Evolutionary conservation across 192 early-diverging fungal genomes (phyloP), one percentile per base, ranked within the genome.

Genomic region (Umbelopsis sp.): DNA sequence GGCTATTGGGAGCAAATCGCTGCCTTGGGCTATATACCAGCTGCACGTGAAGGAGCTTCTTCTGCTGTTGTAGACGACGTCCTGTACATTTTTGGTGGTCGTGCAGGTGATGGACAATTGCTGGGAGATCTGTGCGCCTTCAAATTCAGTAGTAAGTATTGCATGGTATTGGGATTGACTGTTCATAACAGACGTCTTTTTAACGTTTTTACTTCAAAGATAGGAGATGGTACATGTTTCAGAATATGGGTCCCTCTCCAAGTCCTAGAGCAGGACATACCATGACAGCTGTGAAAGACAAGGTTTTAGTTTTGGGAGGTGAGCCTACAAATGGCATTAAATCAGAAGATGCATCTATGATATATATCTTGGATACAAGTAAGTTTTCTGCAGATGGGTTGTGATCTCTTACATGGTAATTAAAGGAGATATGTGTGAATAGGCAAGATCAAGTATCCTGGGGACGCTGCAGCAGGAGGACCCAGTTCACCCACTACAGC

Each of bases 61-160:
- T 65, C 69, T 22, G 16, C 69, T 30, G 49, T 86, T 0, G 71
- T 85, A 2, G 82, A 80, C 13, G 86, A 84, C 30, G 73, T 80
- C 15, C 77, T 88, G 50, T 88, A 88, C 64, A 68, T 88, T n/a
- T 82, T 79, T 74, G 86, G 86, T 49, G 86, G 86, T 13, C 78
- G 72, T 69, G 71, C 70, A 49, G 49, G 68, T 9, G 80, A 82
- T 33, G 83, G 81, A 13, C 50, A 79, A 33, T 66, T 81, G 8
- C 73, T 85, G 6, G 72, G 76, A 15, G 86, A 88, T 48, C 52
- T 88, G 15, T 83, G 68, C 44, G 85, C 85, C 4, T 86, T 85
- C 72, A 77, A 72, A 27, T 79, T 88, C 13, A 76, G 58, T 44
- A 84, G 83, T 85, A 76, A 47, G 74, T 68, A 5, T 5, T 10